Percentiles rank a stretch among this genome's conserved stretches.
phyloP scores from a whole-genome alignment of 257 asterid species.

The Solanum appendiculatum region DNA sequence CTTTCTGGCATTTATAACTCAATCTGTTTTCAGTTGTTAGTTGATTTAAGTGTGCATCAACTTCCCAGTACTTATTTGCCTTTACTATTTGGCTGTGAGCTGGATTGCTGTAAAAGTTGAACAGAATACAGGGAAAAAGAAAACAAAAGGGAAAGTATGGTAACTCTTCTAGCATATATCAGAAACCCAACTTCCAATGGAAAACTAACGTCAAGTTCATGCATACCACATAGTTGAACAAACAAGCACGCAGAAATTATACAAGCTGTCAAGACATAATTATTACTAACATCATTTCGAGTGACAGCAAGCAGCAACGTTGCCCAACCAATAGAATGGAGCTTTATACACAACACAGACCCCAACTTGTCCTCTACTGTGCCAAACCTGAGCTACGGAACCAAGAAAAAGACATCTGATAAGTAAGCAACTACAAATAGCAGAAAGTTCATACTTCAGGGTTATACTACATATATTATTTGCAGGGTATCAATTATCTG shows the following conservation, averaged over 20 bases:
- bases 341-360: slow-evolving; percentile 45
- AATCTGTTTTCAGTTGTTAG: background rate
- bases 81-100: background rate
- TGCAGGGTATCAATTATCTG: background rate
- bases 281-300: slow-evolving; percentile 56
- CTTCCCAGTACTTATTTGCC: background rate
- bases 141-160: background rate
- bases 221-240: background rate
- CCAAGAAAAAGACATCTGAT: slow-evolving; percentile 30
- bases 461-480: background rate
- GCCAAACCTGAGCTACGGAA: slow-evolving; percentile 98
- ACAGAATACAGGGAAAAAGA: background rate
- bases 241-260: background rate
- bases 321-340: slow-evolving; percentile 69
- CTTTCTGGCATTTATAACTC: background rate
- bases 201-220: background rate
- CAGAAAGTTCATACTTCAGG: background rate
- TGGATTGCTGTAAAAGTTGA: background rate
- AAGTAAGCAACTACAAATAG: slow-evolving; percentile 11
- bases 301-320: slow-evolving; percentile 48
- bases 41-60: background rate
- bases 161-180: background rate
- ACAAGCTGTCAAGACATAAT: background rate
- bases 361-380: slow-evolving; percentile 65
- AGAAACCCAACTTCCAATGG: background rate